A percentile compares a stretch with the other conserved stretches of the same genome.
Evolutionary conservation across 2,329 filamentous ascomycete species (phyloP).

Genomic region (Xylaria sp.): DNA sequence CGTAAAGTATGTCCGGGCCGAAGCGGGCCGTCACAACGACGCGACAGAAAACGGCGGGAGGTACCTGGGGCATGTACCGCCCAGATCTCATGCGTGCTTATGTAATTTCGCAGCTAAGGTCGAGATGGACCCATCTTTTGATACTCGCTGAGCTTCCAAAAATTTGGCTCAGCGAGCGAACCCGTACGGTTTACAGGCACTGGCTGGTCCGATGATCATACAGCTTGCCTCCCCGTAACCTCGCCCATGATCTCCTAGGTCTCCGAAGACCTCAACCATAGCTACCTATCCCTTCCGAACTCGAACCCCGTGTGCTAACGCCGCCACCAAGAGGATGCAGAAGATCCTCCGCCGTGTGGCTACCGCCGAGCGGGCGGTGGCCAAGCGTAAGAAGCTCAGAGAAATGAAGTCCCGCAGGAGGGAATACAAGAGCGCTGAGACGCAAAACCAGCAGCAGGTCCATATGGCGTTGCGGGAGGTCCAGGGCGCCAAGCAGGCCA

Average conservation of each 20-base stretch:
- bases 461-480: slow-evolving; percentile 32
- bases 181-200: neutral
- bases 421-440: slow-evolving; percentile 23
- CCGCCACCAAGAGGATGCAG: slow-evolving; percentile 24
- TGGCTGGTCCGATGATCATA: neutral
- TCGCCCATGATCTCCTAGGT: slow-evolving; percentile 12
- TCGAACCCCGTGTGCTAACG: neutral
- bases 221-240: neutral
- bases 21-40: neutral
- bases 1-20: neutral
- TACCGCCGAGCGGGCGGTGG: slow-evolving; percentile 35
- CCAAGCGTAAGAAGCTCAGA: slow-evolving; percentile 31
- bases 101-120: neutral
- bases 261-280: neutral
- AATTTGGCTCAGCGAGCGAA: slow-evolving; percentile 11
- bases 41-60: too few species aligned
- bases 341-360: slow-evolving; percentile 34
- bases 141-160: slow-evolving; percentile 15
- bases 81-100: neutral
- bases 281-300: neutral
- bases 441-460: slow-evolving; percentile 26
- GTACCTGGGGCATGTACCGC: too few species aligned
- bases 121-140: neutral
- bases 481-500: slow-evolving; percentile 47
- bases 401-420: slow-evolving; percentile 22